These are phyloP conservation scores for Candida tibetensis DNA, from an alignment of 805 yeast species.

Conservation along the genomic window DNA sequence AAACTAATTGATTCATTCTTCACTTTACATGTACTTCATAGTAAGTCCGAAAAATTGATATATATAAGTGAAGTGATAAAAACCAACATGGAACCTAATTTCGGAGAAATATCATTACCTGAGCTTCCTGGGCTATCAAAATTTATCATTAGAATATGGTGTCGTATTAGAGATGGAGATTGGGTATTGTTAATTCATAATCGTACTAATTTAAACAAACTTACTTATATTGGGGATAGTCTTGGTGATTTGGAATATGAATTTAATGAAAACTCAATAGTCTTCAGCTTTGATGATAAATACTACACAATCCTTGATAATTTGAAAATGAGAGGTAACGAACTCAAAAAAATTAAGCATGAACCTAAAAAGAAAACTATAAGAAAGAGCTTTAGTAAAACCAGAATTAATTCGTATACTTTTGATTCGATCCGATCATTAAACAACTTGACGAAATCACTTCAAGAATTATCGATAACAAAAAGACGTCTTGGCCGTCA, in stretches of 20 bases:
- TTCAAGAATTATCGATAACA: slow-evolving; percentile 26
- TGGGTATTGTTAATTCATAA: slow-evolving; percentile 22
- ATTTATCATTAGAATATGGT: slow-evolving; percentile 21
- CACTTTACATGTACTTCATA: slow-evolving; percentile 19
- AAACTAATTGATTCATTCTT: slow-evolving; percentile 25
- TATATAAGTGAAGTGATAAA: slow-evolving; percentile 33
- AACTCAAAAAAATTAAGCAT: too few relatives aligned
- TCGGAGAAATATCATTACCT: slow-evolving; percentile 28
- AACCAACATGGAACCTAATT: slow-evolving; percentile 23
- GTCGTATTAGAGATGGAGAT: slow-evolving; percentile 5
- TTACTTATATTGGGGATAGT: slow-evolving; percentile 11
- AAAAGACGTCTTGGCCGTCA: slow-evolving; percentile 21
- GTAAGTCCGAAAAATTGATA: slow-evolving; percentile 15
- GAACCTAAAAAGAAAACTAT: neutral
- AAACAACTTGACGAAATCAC: slow-evolving; percentile 21
- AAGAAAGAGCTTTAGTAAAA: neutral
- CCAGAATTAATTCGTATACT: slow-evolving; percentile 19
- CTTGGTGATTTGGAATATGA: slow-evolving; percentile 12
- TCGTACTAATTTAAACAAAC: slow-evolving; percentile 16
- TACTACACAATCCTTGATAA: slow-evolving; percentile 17
- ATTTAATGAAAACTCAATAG: slow-evolving; percentile 19
- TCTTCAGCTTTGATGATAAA: slow-evolving; percentile 19
- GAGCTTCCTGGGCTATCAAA: slow-evolving; percentile 2
- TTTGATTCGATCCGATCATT: slow-evolving; percentile 31
- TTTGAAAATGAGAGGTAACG: neutral